Evolutionary conservation across 148 eudicot species (phyloP), one percentile per base, ranked within the genome.

Genomic region (Selenicereus undatus): DNA sequence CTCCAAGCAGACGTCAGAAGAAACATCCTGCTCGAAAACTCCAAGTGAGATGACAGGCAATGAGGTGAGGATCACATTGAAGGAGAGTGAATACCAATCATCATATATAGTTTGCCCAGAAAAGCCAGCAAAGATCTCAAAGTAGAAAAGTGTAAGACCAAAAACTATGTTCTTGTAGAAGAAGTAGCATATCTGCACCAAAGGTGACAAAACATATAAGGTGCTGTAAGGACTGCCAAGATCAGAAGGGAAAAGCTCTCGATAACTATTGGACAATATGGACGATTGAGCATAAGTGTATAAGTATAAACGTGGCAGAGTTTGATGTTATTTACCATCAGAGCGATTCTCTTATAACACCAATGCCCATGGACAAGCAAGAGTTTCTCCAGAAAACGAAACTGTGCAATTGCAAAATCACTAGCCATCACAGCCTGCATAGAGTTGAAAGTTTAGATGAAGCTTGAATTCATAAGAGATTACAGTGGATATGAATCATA

Each of bases 381-480:
- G 84, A 96, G 95, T 81, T 94, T 88, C 83, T 96, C 99, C 81
- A 96, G 83, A 88, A 90, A 96, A 76, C 86, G 97, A 80, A 96
- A 96, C 79, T 96, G 99, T 9, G 99, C 98, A 79, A 96, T 89
- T 32, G 99, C 83, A 85, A 93, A 96, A 82, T 96, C 99, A 83
- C 99, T 96, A 81, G 99, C 91, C 99, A 96, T 96, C 82, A 96
- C 99, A 80, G 99, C 99, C 99, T 96, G 92, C 89, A 88, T 73
- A 85, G 50, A 85, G 82, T 71, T 78, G 71, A 88, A 64, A 88
- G 81, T 75, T 66, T 85, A 24, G 39, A 82, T 89, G 72, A 9
- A 88, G 88, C 62, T 79, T 64, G 76, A 73, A 75, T 69, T 3
- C 26, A 71, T 68, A 32, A 32, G 69, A 22, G 60, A 50, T 60